phyloP scores from a whole-genome alignment of 164 flowering plant species.

The Vitis cinerea region DNA sequence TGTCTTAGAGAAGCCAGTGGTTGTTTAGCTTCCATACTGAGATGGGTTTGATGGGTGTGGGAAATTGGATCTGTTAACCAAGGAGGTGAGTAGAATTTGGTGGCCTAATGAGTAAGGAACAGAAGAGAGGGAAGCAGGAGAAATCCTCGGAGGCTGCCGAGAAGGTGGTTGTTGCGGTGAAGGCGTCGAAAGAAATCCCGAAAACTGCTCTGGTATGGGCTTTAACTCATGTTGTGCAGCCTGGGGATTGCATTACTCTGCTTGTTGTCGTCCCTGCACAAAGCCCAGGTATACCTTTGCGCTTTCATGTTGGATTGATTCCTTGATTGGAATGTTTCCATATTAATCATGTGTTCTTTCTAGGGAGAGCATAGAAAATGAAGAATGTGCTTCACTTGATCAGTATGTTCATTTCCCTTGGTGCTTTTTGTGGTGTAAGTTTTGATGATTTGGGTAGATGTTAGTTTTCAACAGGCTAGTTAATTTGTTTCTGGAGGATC shows the following conservation, averaged over 20 bases:
- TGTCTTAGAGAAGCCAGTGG: background rate
- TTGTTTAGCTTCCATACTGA: background rate
- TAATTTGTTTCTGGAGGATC: background rate
- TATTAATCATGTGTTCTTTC: background rate
- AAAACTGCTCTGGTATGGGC: constrained; percentile 94
- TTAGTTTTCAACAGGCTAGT: background rate
- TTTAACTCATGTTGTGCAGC: constrained; percentile 95
- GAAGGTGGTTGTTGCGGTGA: constrained; percentile 91
- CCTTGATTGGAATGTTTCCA: background rate
- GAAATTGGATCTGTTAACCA: constrained; percentile 12
- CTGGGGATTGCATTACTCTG: constrained; percentile 85
- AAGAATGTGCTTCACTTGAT: background rate
- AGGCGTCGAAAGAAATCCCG: constrained; percentile 88
- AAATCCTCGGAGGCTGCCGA: constrained; percentile 54
- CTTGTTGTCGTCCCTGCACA: constrained; percentile 83
- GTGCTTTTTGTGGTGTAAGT: background rate
- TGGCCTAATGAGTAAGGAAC: constrained; percentile 38
- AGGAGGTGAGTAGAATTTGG: constrained; percentile 3
- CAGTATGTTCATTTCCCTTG: background rate
- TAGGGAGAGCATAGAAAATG: background rate
- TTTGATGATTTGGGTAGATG: background rate
- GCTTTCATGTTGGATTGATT: background rate
- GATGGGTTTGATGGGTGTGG: constrained; percentile 14
- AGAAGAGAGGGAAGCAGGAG: constrained; percentile 50
- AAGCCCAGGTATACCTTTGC: constrained; percentile 52